phyloP scores from a whole-genome alignment of 1,284 basidiomycete genomes.

The Leccinum subrobustum region DNA sequence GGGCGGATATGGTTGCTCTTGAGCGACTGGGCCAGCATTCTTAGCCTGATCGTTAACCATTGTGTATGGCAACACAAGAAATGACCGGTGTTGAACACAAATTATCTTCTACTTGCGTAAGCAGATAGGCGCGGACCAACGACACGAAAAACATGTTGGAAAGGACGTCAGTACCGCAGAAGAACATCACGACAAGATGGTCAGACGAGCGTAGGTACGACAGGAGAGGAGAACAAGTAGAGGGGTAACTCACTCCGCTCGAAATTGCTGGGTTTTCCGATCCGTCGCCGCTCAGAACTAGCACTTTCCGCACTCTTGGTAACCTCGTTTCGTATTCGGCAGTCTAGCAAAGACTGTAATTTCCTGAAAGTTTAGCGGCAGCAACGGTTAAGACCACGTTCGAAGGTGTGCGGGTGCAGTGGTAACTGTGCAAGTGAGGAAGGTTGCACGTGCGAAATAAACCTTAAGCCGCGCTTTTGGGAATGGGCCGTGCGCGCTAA shows the following conservation, averaged over 20 bases:
- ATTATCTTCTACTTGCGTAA: constrained; percentile 33
- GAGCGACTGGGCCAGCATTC: constrained; percentile 31
- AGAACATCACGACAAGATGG: constrained; percentile 3
- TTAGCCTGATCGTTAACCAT: constrained; percentile 35
- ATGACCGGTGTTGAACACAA: constrained; percentile 25
- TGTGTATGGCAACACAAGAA: constrained; percentile 23
- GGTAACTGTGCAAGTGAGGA: constrained; percentile 29
- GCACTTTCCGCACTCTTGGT: constrained; percentile 10
- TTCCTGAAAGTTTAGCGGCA: constrained; percentile 12
- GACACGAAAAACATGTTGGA: constrained; percentile 19
- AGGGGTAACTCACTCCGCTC: constrained; percentile 35
- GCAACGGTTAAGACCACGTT: constrained; percentile 9
- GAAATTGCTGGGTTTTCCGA: constrained; percentile 37
- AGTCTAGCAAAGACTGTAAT: constrained; percentile 4
- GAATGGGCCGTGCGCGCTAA: constrained; percentile 28
- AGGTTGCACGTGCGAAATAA: constrained; percentile 35
- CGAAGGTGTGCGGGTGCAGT: constrained; percentile 17
- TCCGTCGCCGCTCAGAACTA: constrained; percentile 38
- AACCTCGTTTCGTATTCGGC: constrained; percentile 12
- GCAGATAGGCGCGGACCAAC: constrained; percentile 29
- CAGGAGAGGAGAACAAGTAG: constrained; percentile 1
- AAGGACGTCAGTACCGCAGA: constrained; percentile 8
- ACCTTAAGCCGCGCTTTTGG: constrained; percentile 31
- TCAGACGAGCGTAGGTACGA: background rate
- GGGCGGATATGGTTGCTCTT: constrained; percentile 31